Evolutionary conservation across 2,329 filamentous ascomycete genomes (phyloP).

Genomic region (Metarhizium anisopliae): DNA sequence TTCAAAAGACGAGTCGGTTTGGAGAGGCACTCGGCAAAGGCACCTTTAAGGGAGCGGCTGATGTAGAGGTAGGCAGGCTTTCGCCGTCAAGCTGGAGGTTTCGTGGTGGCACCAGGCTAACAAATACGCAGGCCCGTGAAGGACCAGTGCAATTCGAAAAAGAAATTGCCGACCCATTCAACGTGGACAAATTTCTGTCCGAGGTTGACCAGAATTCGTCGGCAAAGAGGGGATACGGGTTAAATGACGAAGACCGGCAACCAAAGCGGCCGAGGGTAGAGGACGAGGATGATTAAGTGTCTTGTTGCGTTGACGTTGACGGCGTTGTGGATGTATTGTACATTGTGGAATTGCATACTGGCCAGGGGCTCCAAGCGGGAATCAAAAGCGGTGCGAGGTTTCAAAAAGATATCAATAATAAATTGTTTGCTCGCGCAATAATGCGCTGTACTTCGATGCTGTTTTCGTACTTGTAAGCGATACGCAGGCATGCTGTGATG

Average conservation of each 20-base stretch:
- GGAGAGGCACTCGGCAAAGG: constrained; percentile 78
- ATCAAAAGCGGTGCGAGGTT: neutral
- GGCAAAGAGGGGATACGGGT: constrained; percentile 65
- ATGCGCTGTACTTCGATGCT: too few species aligned
- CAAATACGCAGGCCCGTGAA: constrained; percentile 53
- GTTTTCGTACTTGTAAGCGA: too few species aligned
- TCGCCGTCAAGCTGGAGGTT: neutral
- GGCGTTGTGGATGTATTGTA: neutral
- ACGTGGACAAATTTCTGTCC: constrained; percentile 86
- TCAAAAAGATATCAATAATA: neutral
- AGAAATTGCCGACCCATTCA: constrained; percentile 77
- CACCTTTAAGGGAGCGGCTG: constrained; percentile 79
- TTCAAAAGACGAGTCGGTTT: constrained; percentile 78
- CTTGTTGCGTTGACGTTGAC: neutral
- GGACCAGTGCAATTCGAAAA: constrained; percentile 97
- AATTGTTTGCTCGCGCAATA: neutral
- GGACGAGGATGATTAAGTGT: constrained; percentile 39
- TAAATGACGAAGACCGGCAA: constrained; percentile 56
- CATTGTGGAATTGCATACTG: constrained; percentile 1
- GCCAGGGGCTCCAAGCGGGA: neutral
- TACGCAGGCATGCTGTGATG: too few species aligned
- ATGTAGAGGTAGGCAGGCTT: constrained; percentile 59
- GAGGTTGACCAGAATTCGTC: constrained; percentile 60
- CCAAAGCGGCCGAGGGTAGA: constrained; percentile 71
- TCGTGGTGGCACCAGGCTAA: constrained; percentile 19